Percentiles rank a stretch among this genome's conserved stretches.
Evolutionary conservation across 2,329 filamentous ascomycete genomes (phyloP).

Genomic region (Coniochaeta sp.): DNA sequence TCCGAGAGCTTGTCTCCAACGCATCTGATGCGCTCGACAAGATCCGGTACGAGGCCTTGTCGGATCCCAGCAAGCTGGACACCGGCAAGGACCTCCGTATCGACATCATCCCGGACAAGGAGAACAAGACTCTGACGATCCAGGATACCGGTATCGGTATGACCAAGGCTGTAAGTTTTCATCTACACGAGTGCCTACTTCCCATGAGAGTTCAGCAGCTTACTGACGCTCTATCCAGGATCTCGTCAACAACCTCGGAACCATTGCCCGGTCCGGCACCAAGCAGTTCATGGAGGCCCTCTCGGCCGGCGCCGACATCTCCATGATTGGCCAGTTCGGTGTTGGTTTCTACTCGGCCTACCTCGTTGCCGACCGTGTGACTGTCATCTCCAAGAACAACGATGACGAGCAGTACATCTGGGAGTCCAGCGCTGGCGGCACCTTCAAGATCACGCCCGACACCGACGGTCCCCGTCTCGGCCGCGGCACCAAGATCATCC

Average conservation of each 20-base stretch:
- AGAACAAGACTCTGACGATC: slow-evolving; percentile 95
- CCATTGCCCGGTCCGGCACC: slow-evolving; percentile 96
- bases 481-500: slow-evolving; percentile 95
- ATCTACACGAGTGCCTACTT: background rate
- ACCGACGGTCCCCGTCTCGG: slow-evolving; percentile 86
- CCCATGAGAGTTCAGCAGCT: background rate
- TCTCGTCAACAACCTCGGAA: slow-evolving; percentile 99
- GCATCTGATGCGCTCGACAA: slow-evolving; percentile 98
- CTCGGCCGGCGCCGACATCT: slow-evolving; percentile 95
- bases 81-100: slow-evolving; percentile 96
- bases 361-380: slow-evolving; percentile 95
- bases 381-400: slow-evolving; percentile 97
- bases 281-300: slow-evolving; percentile 99
- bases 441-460: slow-evolving; percentile 88
- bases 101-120: slow-evolving; percentile 98
- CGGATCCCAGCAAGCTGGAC: slow-evolving; percentile 95
- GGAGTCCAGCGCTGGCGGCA: slow-evolving; percentile 96
- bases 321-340: slow-evolving; percentile 99
- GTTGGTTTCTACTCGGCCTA: slow-evolving; percentile 99
- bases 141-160: slow-evolving; percentile 98
- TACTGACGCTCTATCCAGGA: slow-evolving; percentile 54
- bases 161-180: slow-evolving; percentile 89
- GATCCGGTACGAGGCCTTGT: slow-evolving; percentile 97
- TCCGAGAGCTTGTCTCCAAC: slow-evolving; percentile 97
- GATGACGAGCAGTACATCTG: slow-evolving; percentile 99